A percentile compares a stretch with the other conserved stretches of the same genome.
phyloP scores from a whole-genome alignment of 441 rosid genomes.

The Isatis lusitanica region DNA sequence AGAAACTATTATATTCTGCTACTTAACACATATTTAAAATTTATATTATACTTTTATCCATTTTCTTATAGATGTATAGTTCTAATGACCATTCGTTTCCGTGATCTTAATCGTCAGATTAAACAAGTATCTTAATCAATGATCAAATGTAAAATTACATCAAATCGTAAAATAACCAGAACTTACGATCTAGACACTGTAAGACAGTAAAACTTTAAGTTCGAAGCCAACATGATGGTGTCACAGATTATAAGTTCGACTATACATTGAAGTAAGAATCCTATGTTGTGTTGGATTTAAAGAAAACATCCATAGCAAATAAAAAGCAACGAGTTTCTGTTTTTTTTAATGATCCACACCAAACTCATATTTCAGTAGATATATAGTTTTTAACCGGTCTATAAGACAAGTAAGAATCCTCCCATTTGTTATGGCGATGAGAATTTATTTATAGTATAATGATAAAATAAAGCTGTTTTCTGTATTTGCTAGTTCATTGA shows the following conservation, averaged over 20 bases:
- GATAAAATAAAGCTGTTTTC: background rate
- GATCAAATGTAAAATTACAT: no score
- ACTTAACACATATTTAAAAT: background rate
- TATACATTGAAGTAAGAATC: conserved; percentile 20
- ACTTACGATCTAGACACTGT: conserved; percentile 4
- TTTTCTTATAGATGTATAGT: background rate
- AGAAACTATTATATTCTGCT: background rate
- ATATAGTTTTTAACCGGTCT: background rate
- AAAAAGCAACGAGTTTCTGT: background rate
- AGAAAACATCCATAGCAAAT: background rate
- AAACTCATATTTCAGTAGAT: background rate
- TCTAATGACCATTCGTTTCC: no score
- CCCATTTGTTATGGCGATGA: background rate
- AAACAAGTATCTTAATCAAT: no score
- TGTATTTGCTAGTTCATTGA: background rate
- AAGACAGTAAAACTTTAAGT: background rate
- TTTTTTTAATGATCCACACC: background rate
- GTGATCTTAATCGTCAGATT: no score
- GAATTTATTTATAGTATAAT: background rate
- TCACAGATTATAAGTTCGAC: background rate
- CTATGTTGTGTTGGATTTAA: conserved; percentile 13
- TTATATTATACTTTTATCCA: background rate
- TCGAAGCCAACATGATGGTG: conserved; percentile 15
- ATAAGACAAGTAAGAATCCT: background rate
- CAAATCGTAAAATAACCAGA: background rate